Base-by-base conservation (phyloP, 768 basidiomycete species). In the Candolleomyces efflorescens region DNA sequence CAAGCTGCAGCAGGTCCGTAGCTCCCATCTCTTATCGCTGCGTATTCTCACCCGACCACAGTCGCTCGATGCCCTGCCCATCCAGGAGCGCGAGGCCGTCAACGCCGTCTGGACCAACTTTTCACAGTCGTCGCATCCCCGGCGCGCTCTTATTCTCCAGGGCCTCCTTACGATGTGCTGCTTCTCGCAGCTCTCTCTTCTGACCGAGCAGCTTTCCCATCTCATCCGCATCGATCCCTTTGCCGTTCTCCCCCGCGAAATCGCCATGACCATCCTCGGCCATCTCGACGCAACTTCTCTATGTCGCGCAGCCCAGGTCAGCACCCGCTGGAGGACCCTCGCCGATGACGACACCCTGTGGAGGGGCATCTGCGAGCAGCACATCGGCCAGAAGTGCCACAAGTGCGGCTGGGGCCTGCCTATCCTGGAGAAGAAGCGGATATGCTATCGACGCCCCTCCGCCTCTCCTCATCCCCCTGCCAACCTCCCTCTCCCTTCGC, bases 101-200 rank as follows among this genome's bases (percentile, higher is more conserved):
- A 98, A 87, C 65, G 82, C 89, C 4, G 84, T 98, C 64, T 99
- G 97, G 97, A 90, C 94, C 62, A 93, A 86, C 65, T 99, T 99
- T 74, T 96, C 94, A 18, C 91, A 92, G 0, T 96, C 96, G 1
- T 87, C 94, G 0, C 94, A 98, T 65, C 84, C 89, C 5, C 86
- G 91, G 37, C 84, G 97, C 38, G 92, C 90, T 55, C 85, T 98
- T 69, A 98, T 98, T 68, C 88, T 99, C 50, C 92, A 92, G 65
- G 97, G 97, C 41, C 82, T 99, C 58, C 85, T 99, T 63, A 98
- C 97, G 15, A 98, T 99, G 94, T 98, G 95, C 71, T 98, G 97
- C 74, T 98, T 97, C 78, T 95, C 92, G 48, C 94, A 99, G 67
- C 87, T 99, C 26, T 98, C 97, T 24, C 89, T 98, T 51, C 87